phyloP scores from a whole-genome alignment of 768 basidiomycete genomes.

The Podaxis mareebaensis region DNA sequence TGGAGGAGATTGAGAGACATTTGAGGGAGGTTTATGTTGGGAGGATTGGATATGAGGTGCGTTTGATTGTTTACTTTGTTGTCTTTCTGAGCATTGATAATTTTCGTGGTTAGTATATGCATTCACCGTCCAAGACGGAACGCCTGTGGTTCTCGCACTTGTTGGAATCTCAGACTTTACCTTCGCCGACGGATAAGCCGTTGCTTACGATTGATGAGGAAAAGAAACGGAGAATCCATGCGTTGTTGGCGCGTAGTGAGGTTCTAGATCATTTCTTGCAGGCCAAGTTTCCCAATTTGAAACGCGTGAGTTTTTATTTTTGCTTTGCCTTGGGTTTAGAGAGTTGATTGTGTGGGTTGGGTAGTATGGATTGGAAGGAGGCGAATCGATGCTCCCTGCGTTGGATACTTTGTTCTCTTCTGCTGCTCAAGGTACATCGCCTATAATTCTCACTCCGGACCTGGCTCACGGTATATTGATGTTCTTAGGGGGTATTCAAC shows the following conservation, averaged over 20 bases:
- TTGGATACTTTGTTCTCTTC: conserved; percentile 73
- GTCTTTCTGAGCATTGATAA: background rate
- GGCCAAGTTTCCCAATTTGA: conserved; percentile 85
- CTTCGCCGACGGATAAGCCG: conserved; percentile 34
- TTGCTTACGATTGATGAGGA: conserved; percentile 29
- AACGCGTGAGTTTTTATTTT: conserved; percentile 46
- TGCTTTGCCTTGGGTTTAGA: background rate
- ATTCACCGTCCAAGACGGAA: conserved; percentile 83
- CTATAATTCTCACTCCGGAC: background rate
- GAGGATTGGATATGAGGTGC: conserved; percentile 82
- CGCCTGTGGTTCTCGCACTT: conserved; percentile 87
- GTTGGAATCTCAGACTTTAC: conserved; percentile 62
- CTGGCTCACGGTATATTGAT: background rate
- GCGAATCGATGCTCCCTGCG: conserved; percentile 91
- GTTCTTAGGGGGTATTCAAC: conserved; percentile 56
- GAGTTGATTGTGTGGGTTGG: conserved; percentile 1
- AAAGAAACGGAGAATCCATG: conserved; percentile 60
- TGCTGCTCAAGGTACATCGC: conserved; percentile 53
- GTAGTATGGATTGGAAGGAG: conserved; percentile 88
- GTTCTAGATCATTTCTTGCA: conserved; percentile 85
- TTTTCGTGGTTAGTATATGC: conserved; percentile 59
- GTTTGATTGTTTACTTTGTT: conserved; percentile 13
- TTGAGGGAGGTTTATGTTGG: conserved; percentile 78
- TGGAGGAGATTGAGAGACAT: conserved; percentile 70
- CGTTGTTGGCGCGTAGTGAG: conserved; percentile 73